A percentile compares a stretch with the other conserved stretches of the same genome.
Conservation (phyloP, 2,329 filamentous ascomycete species). For the Metarhizium humberi region DNA sequence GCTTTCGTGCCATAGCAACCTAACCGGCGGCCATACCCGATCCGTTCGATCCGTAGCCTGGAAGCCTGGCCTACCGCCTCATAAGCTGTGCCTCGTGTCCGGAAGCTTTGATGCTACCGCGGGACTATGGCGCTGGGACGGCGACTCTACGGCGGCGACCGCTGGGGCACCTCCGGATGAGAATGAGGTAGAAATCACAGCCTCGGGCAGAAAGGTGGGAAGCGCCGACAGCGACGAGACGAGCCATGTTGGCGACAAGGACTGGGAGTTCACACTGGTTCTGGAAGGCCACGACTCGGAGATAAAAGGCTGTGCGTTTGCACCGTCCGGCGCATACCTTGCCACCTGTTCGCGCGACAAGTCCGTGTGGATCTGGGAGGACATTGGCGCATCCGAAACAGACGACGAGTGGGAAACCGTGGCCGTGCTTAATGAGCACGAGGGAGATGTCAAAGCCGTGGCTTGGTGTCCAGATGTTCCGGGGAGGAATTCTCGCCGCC, state of each 20-base stretch:
- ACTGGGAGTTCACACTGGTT: constrained; percentile 88
- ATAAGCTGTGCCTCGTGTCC: constrained; percentile 72
- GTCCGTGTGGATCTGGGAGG: constrained; percentile 97
- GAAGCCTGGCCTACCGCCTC: constrained; percentile 61
- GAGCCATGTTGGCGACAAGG: constrained; percentile 43
- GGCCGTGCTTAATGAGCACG: constrained; percentile 88
- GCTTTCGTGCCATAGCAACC: constrained; percentile 67
- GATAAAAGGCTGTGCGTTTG: constrained; percentile 73
- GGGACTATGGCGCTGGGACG: constrained; percentile 67
- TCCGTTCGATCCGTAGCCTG: constrained; percentile 80
- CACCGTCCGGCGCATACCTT: constrained; percentile 64
- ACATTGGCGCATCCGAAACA: constrained; percentile 60
- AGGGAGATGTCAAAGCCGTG: constrained; percentile 90
- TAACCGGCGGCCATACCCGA: constrained; percentile 83
- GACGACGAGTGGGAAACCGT: constrained; percentile 97
- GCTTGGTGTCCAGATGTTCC: constrained; percentile 74
- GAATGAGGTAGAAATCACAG: constrained; percentile 35
- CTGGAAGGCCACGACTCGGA: constrained; percentile 94
- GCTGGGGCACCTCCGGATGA: constrained; percentile 13
- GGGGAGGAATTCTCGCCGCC: constrained; percentile 33
- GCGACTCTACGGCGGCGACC: constrained; percentile 27
- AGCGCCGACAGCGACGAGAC: constrained; percentile 2
- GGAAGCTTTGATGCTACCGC: constrained; percentile 92
- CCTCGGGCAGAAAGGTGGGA: constrained; percentile 1
- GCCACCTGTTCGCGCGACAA: constrained; percentile 92